Percentiles rank a stretch among this genome's conserved stretches.
phyloP scores from a whole-genome alignment of 148 eudicot genomes.

The Euryodendron excelsum region DNA sequence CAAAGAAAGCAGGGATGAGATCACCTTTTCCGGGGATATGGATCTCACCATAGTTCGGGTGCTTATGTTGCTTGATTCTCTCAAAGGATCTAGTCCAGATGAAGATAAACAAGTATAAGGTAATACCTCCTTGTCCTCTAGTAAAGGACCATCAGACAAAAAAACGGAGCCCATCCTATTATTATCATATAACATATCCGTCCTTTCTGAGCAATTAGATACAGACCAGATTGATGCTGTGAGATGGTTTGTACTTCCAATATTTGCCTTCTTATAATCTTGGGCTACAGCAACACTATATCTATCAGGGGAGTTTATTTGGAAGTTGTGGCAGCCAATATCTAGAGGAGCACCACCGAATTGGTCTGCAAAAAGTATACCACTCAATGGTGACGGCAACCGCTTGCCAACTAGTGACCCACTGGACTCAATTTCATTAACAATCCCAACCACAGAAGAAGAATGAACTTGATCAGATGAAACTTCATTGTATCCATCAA shows the following conservation, averaged over 20 bases:
- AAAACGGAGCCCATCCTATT: conserved; percentile 25
- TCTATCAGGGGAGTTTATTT: conserved; percentile 15
- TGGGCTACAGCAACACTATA: conserved; percentile 26
- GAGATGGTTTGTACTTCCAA: conserved; percentile 26
- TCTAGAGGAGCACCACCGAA: conserved; percentile 46
- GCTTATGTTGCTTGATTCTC: conserved; percentile 27
- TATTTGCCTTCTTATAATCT: conserved; percentile 44
- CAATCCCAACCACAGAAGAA: conserved; percentile 23
- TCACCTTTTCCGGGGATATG: conserved; percentile 26
- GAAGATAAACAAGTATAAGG: conserved; percentile 28
- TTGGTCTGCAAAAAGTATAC: conserved; percentile 30
- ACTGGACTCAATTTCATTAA: conserved; percentile 26
- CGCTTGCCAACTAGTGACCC: conserved; percentile 40
- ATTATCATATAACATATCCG: conserved; percentile 19
- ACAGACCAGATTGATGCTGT: conserved; percentile 29
- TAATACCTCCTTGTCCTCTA: conserved; percentile 29
- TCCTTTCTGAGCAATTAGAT: conserved; percentile 31
- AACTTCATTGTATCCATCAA: conserved; percentile 15
- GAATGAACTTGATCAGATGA: conserved; percentile 20
- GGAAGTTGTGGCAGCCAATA: conserved; percentile 23
- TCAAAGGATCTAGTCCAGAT: conserved; percentile 22
- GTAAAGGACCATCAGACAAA: conserved; percentile 57
- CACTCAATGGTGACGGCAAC: conserved; percentile 57
- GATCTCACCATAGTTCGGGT: conserved; percentile 21
- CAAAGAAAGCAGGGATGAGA: conserved; percentile 37